Conservation (phyloP, 305 asterid genomes). For the Solanum hybrid region DNA sequence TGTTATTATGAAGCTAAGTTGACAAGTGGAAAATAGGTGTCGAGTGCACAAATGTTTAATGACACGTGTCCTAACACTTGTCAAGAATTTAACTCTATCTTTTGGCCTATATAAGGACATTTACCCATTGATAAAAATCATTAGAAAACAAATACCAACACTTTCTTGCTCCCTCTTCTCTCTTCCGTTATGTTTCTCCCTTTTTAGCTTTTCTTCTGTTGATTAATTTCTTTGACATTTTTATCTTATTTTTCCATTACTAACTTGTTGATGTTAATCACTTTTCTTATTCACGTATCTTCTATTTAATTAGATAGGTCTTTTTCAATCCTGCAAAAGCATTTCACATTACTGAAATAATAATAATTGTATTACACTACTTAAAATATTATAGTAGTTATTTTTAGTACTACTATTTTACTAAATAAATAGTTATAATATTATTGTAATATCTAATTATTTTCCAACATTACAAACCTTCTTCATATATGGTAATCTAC, state of each 20-base stretch:
- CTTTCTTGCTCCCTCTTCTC: neutral
- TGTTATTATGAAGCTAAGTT: neutral
- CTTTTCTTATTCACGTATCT: too few species aligned
- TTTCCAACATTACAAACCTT: neutral
- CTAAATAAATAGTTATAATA: neutral
- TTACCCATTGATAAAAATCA: neutral
- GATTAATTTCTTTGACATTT: too few species aligned
- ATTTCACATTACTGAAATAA: too few species aligned
- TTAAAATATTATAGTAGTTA: neutral
- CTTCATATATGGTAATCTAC: neutral
- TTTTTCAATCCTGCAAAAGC: too few species aligned
- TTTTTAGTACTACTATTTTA: neutral
- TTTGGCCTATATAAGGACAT: neutral
- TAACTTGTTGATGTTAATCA: too few species aligned
- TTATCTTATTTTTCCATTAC: too few species aligned
- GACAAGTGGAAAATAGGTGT: neutral
- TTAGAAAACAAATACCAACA: neutral
- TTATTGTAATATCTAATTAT: too few species aligned
- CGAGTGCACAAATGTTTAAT: neutral
- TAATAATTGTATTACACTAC: neutral
- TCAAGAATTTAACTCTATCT: neutral
- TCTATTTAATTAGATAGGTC: too few species aligned
- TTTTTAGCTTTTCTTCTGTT: neutral
- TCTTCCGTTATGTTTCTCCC: neutral
- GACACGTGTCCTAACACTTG: neutral